A percentile compares a stretch with the other conserved stretches of the same genome.
Conservation (phyloP, 495 filamentous ascomycete genomes). For the Neohortaea acidophila region DNA sequence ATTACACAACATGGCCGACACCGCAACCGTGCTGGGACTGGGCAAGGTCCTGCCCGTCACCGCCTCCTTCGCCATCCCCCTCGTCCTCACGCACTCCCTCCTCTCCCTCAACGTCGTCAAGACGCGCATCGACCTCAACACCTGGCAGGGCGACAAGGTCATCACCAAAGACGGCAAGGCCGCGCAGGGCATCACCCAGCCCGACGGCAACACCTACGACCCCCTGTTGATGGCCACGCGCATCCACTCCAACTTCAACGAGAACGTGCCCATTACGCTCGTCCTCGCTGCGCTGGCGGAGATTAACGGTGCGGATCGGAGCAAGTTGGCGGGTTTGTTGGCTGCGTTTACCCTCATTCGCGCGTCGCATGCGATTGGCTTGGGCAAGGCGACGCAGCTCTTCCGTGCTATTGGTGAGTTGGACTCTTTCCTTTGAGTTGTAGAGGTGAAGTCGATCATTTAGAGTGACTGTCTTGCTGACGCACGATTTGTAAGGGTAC, state of each 20-base stretch:
- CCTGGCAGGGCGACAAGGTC: constrained; percentile 2
- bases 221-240: constrained; percentile 7
- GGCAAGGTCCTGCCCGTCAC: constrained; percentile 4
- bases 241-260: constrained; percentile 1
- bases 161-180: neutral
- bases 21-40: neutral
- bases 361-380: constrained; percentile 1
- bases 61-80: constrained; percentile 2
- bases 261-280: constrained; percentile 7
- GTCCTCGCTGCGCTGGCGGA: constrained; percentile 4
- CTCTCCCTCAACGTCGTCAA: constrained; percentile 3
- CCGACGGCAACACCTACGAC: constrained; percentile 5
- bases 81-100: neutral
- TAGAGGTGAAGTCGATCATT: neutral
- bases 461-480: neutral
- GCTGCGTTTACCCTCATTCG: neutral
- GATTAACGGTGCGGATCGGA: constrained; percentile 5
- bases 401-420: neutral
- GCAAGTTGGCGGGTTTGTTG: constrained; percentile 1
- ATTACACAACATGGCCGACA: neutral
- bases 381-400: neutral
- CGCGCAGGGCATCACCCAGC: neutral
- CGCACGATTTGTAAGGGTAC: neutral
- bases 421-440: neutral
- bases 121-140: constrained; percentile 3